phyloP scores from a whole-genome alignment of 2,329 filamentous ascomycete species.

The Scytalidium sp. region DNA sequence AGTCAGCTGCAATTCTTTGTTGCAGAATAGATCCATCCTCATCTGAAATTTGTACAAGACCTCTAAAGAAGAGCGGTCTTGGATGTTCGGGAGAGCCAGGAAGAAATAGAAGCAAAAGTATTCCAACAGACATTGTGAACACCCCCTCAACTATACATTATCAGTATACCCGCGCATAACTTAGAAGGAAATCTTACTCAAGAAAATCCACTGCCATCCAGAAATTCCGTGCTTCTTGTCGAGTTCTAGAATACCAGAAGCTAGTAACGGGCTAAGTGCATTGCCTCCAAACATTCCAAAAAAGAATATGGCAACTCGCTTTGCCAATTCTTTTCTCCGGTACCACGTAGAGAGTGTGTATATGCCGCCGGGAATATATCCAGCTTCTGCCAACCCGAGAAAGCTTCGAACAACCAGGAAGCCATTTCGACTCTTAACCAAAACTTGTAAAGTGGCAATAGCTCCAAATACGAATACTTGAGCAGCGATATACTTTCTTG shows the following conservation, averaged over 20 bases:
- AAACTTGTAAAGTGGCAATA: slow-evolving; percentile 29
- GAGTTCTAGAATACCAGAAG: slow-evolving; percentile 31
- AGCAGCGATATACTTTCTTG: slow-evolving; percentile 25
- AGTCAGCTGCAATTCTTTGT: slow-evolving; percentile 38
- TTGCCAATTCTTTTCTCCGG: slow-evolving; percentile 54
- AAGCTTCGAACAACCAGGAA: slow-evolving; percentile 46
- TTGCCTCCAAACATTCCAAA: slow-evolving; percentile 55
- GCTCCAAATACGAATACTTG: slow-evolving; percentile 33
- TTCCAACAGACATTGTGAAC: slow-evolving; percentile 28
- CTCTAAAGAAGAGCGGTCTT: slow-evolving; percentile 28
- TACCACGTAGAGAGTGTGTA: slow-evolving; percentile 65
- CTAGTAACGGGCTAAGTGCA: slow-evolving; percentile 60
- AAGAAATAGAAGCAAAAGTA: slow-evolving; percentile 37
- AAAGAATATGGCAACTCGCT: slow-evolving; percentile 58
- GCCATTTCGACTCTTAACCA: slow-evolving; percentile 41
- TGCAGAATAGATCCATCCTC: slow-evolving; percentile 38
- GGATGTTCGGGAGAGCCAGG: slow-evolving; percentile 34
- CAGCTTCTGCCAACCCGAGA: slow-evolving; percentile 49
- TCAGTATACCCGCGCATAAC: slow-evolving; percentile 28
- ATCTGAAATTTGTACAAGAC: slow-evolving; percentile 7
- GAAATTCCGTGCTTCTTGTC: slow-evolving; percentile 7
- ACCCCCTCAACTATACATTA: slow-evolving; percentile 23
- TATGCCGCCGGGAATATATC: slow-evolving; percentile 51
- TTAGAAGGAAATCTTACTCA: slow-evolving; percentile 27
- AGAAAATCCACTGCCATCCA: slow-evolving; percentile 18